Evolutionary conservation across 495 filamentous ascomycete species (phyloP).

Genomic region (Aspergillus coremiiformis): DNA sequence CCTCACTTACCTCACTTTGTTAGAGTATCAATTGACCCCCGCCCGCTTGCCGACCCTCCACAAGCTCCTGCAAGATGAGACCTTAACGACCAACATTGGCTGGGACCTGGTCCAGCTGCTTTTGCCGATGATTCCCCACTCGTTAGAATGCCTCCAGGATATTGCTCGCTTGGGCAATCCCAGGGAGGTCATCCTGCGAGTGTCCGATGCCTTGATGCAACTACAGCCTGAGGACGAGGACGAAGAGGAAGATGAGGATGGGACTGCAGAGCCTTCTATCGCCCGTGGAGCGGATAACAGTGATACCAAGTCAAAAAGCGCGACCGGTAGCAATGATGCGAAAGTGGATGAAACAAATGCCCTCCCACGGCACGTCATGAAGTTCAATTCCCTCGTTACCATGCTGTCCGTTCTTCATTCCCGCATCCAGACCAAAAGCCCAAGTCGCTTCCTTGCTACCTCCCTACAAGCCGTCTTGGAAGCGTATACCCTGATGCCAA

Average conservation of each 20-base stretch:
- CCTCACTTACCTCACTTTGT: conserved; percentile 79
- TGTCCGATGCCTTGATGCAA: conserved; percentile 62
- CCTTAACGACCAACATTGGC: conserved; percentile 82
- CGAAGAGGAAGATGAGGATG: conserved; percentile 36
- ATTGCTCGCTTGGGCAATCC: conserved; percentile 83
- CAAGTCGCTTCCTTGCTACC: conserved; percentile 87
- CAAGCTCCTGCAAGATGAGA: conserved; percentile 71
- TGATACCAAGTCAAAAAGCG: conserved; percentile 2
- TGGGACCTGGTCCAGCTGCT: conserved; percentile 92
- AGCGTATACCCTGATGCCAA: conserved; percentile 52
- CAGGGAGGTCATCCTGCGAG: conserved; percentile 84
- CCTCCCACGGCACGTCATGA: conserved; percentile 29
- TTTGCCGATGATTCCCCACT: conserved; percentile 64
- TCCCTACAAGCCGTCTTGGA: conserved; percentile 70
- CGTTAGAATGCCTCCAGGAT: conserved; percentile 65
- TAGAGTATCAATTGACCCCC: conserved; percentile 77
- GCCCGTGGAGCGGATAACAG: not conserved
- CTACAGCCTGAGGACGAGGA: conserved; percentile 50
- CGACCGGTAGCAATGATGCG: not conserved
- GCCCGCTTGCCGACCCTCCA: conserved; percentile 70
- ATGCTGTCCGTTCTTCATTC: conserved; percentile 81
- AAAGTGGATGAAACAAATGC: conserved; percentile 7
- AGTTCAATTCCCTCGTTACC: conserved; percentile 70
- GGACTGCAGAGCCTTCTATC: conserved; percentile 1
- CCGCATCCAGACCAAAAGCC: conserved; percentile 83